Evolutionary conservation across 441 rosid species (phyloP), one percentile per base, ranked within the genome.

Genomic region (Aleurites moluccanus): DNA sequence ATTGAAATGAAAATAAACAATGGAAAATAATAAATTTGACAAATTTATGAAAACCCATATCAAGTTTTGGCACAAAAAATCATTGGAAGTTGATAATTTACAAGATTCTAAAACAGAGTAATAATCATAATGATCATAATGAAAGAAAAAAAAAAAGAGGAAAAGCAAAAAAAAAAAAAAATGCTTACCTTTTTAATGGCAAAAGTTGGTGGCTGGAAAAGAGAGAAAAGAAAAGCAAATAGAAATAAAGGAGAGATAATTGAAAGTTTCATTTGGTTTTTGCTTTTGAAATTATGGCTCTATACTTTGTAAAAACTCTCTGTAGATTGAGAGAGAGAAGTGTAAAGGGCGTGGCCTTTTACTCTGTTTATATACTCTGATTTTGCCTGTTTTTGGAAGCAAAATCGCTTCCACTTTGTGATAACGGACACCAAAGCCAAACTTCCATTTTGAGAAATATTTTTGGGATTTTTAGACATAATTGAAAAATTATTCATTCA

Each of bases 121-220:
- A 1, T 13, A 10, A 23, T 53, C 27, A 67, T 67, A 10, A 23
- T 53, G 35, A 67, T 67, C 15, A 60, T 2, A 35, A 56, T 21
- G 56, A 53, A 52, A 40, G 27, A 27, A 16, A 40, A n/a, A 63
- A 10, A 63, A 3, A 20, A 1, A 38, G 9, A 38, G 44, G 18
- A 49, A 73, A 40, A 8, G 16, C 77, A 68, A 52, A 47, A 20
- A 47, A 10, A 18, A 53, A 42, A 18, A n/a, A 50, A 65, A 45
- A 40, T 74, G 69, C 70, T 71, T 60, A 78, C 93, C 91, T 88
- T 84, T 79, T 77, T 70, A 15, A 64, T 53, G 77, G 95, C 91
- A 80, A 83, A 81, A 72, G 85, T 71, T 61, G 83, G 84, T 66
- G 83, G 73, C 33, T 64, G 69, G 38, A 79, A 75, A 75, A 89